Evolutionary conservation across 139 green algal species (phyloP), one percentile per base, ranked within the genome.

Genomic region (Coccomyxa sp.): DNA sequence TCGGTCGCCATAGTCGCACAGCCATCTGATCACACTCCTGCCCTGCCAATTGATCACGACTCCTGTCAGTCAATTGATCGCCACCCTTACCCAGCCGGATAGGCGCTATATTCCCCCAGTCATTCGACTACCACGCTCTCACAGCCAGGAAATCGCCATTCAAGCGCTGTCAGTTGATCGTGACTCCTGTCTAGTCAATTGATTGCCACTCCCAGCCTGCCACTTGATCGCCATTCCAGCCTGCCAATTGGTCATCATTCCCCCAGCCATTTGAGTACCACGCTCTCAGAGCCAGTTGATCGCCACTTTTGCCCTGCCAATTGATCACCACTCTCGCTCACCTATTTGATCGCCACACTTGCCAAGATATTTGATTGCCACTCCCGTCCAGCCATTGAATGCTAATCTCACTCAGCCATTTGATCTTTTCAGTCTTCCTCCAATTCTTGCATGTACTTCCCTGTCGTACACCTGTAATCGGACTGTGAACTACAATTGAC

Each of bases 261-360:
- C 63, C 63, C 63, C 4, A 71, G 21, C 21, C 21, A 71, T 71
- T 71, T 71, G 63, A 71, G 63, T 71, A 21, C 63, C 63, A 71
- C 10, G 63, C 63, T 71, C 63, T 71, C 21, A 14, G 63, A 71
- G 63, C 63, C 7, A 11, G 9, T 71, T 28, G 18, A 71, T 71
- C 63, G 63, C 9, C 63, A 71, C 63, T 28, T 71, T 71, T 71
- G 63, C 63, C 63, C 63, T 71, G 63, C 63, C 63, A 71, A 71
- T 71, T 71, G 63, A 25, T 71, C 63, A 71, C 63, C 63, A 71
- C 63, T 71, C 63, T 71, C 63, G 63, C 18, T 71, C 63, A 71
- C 63, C 63, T 71, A 71, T 71, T 28, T 71, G 63, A 71, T 71
- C 63, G 63, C 63, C 63, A 71, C 63, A 71, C 63, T 71, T 71